Conservation (phyloP, 768 basidiomycete genomes). For the Trametes punicea region DNA sequence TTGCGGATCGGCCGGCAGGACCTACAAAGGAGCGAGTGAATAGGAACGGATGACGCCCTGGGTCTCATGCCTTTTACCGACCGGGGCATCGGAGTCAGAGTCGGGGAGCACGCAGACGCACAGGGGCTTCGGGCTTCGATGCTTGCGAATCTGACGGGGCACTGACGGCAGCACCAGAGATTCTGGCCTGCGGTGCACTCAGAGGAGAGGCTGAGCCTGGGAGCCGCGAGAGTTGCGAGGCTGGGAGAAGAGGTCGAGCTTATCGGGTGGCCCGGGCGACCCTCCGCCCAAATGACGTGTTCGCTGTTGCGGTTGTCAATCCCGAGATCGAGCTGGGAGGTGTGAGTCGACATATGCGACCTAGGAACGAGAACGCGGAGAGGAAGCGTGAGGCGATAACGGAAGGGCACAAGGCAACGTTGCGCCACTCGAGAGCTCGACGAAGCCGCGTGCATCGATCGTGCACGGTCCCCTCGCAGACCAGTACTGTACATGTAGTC, state of each 20-base stretch:
- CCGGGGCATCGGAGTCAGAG: background rate
- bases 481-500: no score
- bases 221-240: background rate
- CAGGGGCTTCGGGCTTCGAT: no score
- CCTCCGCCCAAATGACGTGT: background rate
- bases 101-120: background rate
- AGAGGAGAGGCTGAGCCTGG: no score
- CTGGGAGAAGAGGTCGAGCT: background rate
- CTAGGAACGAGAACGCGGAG: background rate
- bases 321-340: background rate
- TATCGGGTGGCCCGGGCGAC: background rate
- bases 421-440: background rate
- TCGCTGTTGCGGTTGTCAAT: background rate
- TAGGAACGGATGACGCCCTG: background rate
- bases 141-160: no score
- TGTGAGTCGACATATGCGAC: background rate
- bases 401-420: slow-evolving; percentile 12
- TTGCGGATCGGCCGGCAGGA: no score
- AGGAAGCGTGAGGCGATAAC: slow-evolving; percentile 2
- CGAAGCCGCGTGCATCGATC: slow-evolving; percentile 1
- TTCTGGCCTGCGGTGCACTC: no score
- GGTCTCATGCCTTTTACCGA: slow-evolving; percentile 1
- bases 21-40: no score
- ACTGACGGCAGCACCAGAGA: no score
- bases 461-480: background rate